Percentiles rank a stretch among this genome's conserved stretches.
These are phyloP conservation scores for Colletotrichum neosansevieriae DNA, from an alignment of 2,329 filamentous ascomycete genomes.

Conservation along the genomic window DNA sequence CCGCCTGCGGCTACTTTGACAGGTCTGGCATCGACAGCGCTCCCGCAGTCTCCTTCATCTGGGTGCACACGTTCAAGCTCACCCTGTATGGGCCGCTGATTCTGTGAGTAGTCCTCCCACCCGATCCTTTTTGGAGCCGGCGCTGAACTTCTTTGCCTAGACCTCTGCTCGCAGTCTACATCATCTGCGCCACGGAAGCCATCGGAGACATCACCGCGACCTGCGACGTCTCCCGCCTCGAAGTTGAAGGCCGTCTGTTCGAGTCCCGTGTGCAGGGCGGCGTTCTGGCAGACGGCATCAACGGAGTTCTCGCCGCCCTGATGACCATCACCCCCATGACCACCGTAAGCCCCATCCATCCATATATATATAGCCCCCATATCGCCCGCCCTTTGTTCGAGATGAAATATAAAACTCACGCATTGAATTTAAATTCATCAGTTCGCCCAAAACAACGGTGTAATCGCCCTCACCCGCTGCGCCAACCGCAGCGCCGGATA, in stretches of 20 bases:
- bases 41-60: constrained; percentile 80
- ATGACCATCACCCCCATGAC: constrained; percentile 86
- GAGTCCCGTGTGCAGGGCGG: constrained; percentile 85
- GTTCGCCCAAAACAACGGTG: constrained; percentile 88
- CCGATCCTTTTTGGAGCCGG: neutral
- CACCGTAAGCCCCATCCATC: constrained; percentile 52
- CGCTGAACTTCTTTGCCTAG: constrained; percentile 12
- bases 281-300: constrained; percentile 81
- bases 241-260: constrained; percentile 78
- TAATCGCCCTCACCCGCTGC: constrained; percentile 84
- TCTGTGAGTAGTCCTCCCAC: constrained; percentile 50
- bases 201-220: constrained; percentile 86
- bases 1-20: constrained; percentile 83
- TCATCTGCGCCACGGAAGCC: constrained; percentile 82
- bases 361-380: too few relatives aligned
- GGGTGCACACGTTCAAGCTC: constrained; percentile 82
- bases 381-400: too few relatives aligned
- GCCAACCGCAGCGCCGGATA: constrained; percentile 86
- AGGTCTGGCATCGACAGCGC: constrained; percentile 77
- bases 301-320: constrained; percentile 79
- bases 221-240: constrained; percentile 81
- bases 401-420: neutral
- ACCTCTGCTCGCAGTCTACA: constrained; percentile 76
- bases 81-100: constrained; percentile 80
- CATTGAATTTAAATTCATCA: neutral